These are phyloP conservation scores for Pythium rishiriense DNA, from an alignment of 352 stramenopile species.

Conservation along the genomic window DNA sequence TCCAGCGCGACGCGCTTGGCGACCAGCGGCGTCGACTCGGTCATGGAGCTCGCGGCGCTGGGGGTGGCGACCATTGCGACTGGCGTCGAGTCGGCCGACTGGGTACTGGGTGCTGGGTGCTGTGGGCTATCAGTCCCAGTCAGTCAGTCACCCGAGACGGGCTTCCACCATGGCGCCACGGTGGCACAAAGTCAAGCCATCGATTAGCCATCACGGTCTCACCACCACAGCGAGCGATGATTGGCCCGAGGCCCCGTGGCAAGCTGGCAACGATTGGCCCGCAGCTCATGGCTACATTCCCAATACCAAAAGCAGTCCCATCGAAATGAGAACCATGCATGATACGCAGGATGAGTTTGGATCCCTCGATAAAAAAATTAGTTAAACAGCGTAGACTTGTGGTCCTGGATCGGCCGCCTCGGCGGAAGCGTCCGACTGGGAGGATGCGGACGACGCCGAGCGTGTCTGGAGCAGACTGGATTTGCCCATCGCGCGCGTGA, in stretches of 20 bases:
- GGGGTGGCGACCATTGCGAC: too few species aligned
- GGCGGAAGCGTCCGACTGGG: neutral
- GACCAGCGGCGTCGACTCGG: conserved; percentile 21
- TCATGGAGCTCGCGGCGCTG: neutral
- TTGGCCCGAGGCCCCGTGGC: neutral
- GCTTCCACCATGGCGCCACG: neutral
- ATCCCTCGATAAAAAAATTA: neutral
- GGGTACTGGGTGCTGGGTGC: too few species aligned
- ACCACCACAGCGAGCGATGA: neutral
- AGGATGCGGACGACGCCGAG: neutral
- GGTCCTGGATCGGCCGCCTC: neutral
- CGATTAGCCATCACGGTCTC: neutral
- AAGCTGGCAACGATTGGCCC: neutral
- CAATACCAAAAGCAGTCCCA: neutral
- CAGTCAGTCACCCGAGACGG: too few species aligned
- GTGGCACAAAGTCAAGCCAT: neutral
- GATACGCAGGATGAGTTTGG: too few species aligned
- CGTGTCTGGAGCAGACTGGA: conserved; percentile 6
- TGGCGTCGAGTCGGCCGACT: too few species aligned
- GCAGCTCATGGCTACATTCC: conserved; percentile 4
- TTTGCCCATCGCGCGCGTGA: conserved; percentile 11
- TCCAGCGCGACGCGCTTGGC: conserved; percentile 4
- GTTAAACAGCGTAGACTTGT: neutral
- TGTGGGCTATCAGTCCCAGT: too few species aligned
- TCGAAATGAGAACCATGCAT: too few species aligned